Evolutionary conservation across 1,284 basidiomycete genomes (phyloP).

Genomic region (Spongispora temasekensis): DNA sequence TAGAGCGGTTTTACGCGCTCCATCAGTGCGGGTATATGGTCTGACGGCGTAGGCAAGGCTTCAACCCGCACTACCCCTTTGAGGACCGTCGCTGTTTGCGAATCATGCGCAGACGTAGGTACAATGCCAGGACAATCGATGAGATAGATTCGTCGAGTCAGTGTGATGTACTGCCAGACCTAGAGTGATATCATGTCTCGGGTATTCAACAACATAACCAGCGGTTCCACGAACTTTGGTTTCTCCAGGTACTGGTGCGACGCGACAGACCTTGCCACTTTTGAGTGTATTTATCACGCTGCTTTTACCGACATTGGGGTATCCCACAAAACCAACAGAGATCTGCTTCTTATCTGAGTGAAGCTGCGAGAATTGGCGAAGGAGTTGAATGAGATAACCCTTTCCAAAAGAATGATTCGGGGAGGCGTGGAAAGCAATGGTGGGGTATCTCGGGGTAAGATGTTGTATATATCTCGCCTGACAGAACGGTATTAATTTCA

Average conservation of each 20-base stretch:
- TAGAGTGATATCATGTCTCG: slow-evolving; percentile 29
- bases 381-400: slow-evolving; percentile 94
- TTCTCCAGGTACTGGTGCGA: slow-evolving; percentile 97
- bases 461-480: slow-evolving; percentile 97
- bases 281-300: slow-evolving; percentile 99
- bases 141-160: slow-evolving; percentile 95
- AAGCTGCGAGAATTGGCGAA: slow-evolving; percentile 95
- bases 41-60: slow-evolving; percentile 90
- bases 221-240: slow-evolving; percentile 72
- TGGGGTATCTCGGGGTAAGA: slow-evolving; percentile 92
- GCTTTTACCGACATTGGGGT: slow-evolving; percentile 98
- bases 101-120: slow-evolving; percentile 89
- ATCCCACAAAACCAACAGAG: slow-evolving; percentile 96
- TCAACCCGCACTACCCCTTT: slow-evolving; percentile 98
- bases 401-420: slow-evolving; percentile 99
- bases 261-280: slow-evolving; percentile 96
- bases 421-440: slow-evolving; percentile 97
- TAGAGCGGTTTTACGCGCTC: slow-evolving; percentile 91
- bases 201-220: not conserved
- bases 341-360: slow-evolving; percentile 99
- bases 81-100: slow-evolving; percentile 90
- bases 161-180: slow-evolving; percentile 99
- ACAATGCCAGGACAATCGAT: slow-evolving; percentile 99
- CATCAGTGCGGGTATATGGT: slow-evolving; percentile 90
- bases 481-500: slow-evolving; percentile 1